Evolutionary conservation across 148 eudicot genomes (phyloP), one percentile per base, ranked within the genome.

Genomic region (Drosera capensis): DNA sequence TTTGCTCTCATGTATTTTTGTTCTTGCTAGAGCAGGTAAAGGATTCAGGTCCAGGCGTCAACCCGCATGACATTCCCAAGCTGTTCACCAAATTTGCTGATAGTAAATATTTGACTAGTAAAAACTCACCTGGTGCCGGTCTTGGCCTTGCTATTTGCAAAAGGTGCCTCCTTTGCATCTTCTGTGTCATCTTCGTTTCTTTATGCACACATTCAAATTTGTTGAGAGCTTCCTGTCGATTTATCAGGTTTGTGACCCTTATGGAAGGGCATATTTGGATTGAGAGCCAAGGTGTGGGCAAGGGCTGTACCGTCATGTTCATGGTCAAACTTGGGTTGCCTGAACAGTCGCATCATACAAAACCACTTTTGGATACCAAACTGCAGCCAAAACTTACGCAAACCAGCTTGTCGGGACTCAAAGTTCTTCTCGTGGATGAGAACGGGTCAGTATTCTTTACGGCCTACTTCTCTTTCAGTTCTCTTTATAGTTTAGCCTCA

Each of bases 181-280:
- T 9, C 2, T 34, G 31, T 28, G 31, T 4, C 31, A 28, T 28
- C 9, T 28, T 28, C 6, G 31, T 28, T 28, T 9, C 4, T 28
- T 28, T 3, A 9, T 15, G n/a, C 13, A 2, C 11, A 15, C 38
- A 34, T 34, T 28, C 38, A 34, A 4, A 5, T 11, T 34, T 34
- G 5, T 34, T 2, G 3, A 34, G 11, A 2, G 20, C 20, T 20
- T 12, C 0, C 3, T 43, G 22, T 30, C 17, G 20, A 24, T n/a
- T n/a, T n/a, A 29, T 56, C 58, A 86, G 96, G 73, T 86, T 86
- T 69, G 85, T 82, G 23, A 74, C 57, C 56, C 94, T 82, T 38
- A 88, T 88, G 96, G 86, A 75, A 58, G 96, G 94, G 22, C 68
- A 77, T 40, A 83, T 88, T 58, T 83, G 82, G 80, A 61, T 88